phyloP scores from a whole-genome alignment of 2,329 filamentous ascomycete genomes.

The Aureobasidium sp. region DNA sequence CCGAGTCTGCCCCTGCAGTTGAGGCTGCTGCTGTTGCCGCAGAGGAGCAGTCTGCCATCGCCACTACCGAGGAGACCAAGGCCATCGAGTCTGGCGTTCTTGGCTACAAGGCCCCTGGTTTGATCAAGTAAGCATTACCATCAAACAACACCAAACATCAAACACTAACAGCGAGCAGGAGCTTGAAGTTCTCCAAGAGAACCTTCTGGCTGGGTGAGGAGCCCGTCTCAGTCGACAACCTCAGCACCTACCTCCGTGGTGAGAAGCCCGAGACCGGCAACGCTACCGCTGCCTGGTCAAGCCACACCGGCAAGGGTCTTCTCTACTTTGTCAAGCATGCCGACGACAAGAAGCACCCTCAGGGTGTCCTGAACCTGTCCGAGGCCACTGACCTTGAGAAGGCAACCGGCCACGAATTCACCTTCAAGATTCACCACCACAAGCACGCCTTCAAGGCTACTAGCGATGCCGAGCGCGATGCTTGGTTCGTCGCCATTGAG shows the following conservation, averaged over 20 bases:
- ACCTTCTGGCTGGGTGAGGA: conserved; percentile 67
- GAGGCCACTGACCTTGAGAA: conserved; percentile 66
- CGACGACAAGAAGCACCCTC: conserved; percentile 72
- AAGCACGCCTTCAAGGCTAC: conserved; percentile 91
- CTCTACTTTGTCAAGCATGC: conserved; percentile 83
- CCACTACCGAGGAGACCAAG: conserved; percentile 40
- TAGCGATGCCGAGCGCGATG: conserved; percentile 71
- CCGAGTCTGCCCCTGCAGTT: conserved; percentile 34
- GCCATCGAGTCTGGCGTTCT: conserved; percentile 67
- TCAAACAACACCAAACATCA: conserved; percentile 16
- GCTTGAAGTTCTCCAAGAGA: conserved; percentile 84
- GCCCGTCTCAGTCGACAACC: conserved; percentile 64
- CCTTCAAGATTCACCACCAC: conserved; percentile 75
- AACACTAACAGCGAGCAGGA: conserved; percentile 46
- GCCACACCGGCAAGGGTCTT: conserved; percentile 90
- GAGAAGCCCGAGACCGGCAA: conserved; percentile 80
- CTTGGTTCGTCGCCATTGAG: conserved; percentile 84
- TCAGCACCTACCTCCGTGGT: conserved; percentile 71
- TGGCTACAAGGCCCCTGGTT: conserved; percentile 81
- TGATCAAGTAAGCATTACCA: conserved; percentile 68
- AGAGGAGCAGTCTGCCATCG: conserved; percentile 26
- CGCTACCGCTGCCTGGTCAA: conserved; percentile 79
- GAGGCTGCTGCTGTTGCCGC: conserved; percentile 33
- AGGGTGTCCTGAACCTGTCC: conserved; percentile 73
- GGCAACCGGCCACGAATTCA: conserved; percentile 74